phyloP scores from a whole-genome alignment of 306 rosid genomes.

The Begonia peltatifolia region DNA sequence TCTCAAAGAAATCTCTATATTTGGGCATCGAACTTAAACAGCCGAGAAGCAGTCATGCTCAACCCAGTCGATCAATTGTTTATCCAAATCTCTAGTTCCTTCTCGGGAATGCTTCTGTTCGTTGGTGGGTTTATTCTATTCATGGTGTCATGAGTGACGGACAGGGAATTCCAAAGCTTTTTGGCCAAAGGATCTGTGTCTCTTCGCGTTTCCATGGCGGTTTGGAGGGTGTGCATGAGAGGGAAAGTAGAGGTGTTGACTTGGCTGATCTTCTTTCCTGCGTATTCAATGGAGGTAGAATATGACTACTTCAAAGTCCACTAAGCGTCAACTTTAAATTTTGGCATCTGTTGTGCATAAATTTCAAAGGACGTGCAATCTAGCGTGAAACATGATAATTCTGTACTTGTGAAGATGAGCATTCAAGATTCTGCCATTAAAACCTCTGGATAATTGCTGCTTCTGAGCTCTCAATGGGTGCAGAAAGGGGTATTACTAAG shows the following conservation, averaged over 20 bases:
- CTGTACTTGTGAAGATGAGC: no score
- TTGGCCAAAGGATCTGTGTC: constrained; percentile 5
- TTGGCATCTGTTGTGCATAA: not conserved
- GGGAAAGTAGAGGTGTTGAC: constrained; percentile 9
- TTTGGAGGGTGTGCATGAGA: constrained; percentile 12
- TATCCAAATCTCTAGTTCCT: constrained; percentile 11
- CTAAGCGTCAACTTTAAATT: not conserved
- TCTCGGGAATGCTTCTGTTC: constrained; percentile 8
- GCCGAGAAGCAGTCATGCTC: constrained; percentile 4
- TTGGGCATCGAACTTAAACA: constrained; percentile 4
- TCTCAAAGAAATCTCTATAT: constrained; percentile 1
- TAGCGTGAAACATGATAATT: no score
- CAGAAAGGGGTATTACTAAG: no score
- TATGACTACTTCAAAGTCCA: not conserved
- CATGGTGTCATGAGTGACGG: constrained; percentile 10
- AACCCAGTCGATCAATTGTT: constrained; percentile 4
- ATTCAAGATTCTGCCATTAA: no score
- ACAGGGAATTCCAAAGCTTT: constrained; percentile 8
- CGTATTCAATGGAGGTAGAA: constrained; percentile 11
- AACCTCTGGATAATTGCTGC: no score
- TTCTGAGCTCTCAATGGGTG: no score
- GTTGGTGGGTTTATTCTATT: constrained; percentile 3
- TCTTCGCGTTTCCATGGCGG: constrained; percentile 1
- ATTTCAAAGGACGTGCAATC: not conserved
- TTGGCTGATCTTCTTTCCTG: constrained; percentile 13